phyloP scores from a whole-genome alignment of 2,329 filamentous ascomycete genomes.

The Diaporthe australafricana region DNA sequence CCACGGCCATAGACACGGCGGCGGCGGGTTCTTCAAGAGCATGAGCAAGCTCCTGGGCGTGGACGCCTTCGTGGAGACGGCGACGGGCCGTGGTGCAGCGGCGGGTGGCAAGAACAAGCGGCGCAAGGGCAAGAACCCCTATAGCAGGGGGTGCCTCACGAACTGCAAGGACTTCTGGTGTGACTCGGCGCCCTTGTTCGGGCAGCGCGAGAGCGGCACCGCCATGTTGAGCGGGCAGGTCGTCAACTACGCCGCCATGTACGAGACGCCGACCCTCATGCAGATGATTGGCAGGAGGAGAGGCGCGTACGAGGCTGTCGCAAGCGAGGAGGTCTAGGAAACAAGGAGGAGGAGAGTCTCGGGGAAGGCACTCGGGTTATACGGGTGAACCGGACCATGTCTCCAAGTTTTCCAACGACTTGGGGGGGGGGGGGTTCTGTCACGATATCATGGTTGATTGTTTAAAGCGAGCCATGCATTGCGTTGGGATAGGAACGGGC shows the following conservation, averaged over 20 bases:
- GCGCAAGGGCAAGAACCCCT: slow-evolving; percentile 79
- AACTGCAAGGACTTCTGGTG: slow-evolving; percentile 99
- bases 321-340: slow-evolving; percentile 64
- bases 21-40: slow-evolving; percentile 77
- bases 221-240: slow-evolving; percentile 81
- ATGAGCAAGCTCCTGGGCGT: slow-evolving; percentile 90
- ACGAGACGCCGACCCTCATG: slow-evolving; percentile 84
- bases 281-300: slow-evolving; percentile 52
- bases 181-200: slow-evolving; percentile 85
- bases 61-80: slow-evolving; percentile 93
- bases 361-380: not conserved
- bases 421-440: not conserved
- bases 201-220: slow-evolving; percentile 77
- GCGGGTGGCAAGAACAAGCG: slow-evolving; percentile 61
- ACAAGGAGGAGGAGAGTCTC: not conserved
- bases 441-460: slow-evolving; percentile 18
- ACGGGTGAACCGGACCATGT: too few species aligned
- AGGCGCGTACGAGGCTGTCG: slow-evolving; percentile 73
- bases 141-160: slow-evolving; percentile 82
- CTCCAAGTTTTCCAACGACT: not conserved
- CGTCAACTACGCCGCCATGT: slow-evolving; percentile 90
- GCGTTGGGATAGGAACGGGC: slow-evolving; percentile 11
- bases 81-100: slow-evolving; percentile 83
- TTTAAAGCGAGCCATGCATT: slow-evolving; percentile 35
- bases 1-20: slow-evolving; percentile 51